Base-by-base conservation (phyloP, 208 protist species). In the Strigomonas galati region DNA sequence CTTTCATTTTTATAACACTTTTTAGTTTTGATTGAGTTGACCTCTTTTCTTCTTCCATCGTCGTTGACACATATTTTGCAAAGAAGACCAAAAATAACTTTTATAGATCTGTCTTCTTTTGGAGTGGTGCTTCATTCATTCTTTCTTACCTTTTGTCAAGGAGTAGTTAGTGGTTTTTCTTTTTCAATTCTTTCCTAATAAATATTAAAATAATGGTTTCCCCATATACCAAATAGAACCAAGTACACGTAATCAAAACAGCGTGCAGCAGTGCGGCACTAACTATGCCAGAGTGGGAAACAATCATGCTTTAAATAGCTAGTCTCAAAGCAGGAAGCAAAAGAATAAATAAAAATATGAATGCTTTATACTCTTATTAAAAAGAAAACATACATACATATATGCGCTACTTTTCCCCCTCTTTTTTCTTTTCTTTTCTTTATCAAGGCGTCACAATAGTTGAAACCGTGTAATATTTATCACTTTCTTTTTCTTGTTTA, bases 321-420 rank as follows among this genome's bases (percentile, higher is more conserved):
- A 15, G 3, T 23, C 7, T 17, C 10, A 23, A 24, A 27, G 5
- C 9, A 19, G 12, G 3, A 4, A 21, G n/a, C 37, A 57, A 57
- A 48, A 67, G 55, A 58, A 61, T 57, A 53, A 64, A 57, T 17
- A 69, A 28, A 65, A 53, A 56, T 28, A 57, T 62, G 26, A 53
- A 43, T 17, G 40, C 32, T 30, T 30, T 23, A 56, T 15, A 23
- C 52, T 31, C 52, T 30, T 28, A 35, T 56, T 53, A 48, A 23
- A 60, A 51, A 69, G 19, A 66, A 53, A 31, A 19, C 17, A 40
- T 7, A 53, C 24, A 10, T 52, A 14, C 19, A 46, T 37, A 6
- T 43, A n/a, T 28, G n/a, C 52, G 14, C 15, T 19, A 2, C 12
- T 46, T n/a, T 28, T 26, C 32, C 27, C 14, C 28, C 21, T 35